Conservation (phyloP, 2,329 filamentous ascomycete genomes). For the Colletotrichum tabaci region DNA sequence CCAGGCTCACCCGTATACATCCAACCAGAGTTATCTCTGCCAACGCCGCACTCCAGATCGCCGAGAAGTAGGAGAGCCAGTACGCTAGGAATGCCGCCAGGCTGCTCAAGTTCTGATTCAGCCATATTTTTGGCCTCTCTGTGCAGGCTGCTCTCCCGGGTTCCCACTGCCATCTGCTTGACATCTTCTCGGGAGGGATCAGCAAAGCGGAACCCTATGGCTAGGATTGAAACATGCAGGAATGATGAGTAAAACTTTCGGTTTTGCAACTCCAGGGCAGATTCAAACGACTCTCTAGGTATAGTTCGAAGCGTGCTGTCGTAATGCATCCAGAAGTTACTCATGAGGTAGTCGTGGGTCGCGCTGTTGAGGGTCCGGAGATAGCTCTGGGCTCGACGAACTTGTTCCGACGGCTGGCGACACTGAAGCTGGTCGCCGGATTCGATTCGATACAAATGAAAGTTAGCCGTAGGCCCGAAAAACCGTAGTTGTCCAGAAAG, state of each 20-base stretch:
- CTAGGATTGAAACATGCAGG: constrained; percentile 66
- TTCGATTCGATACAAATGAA: constrained; percentile 62
- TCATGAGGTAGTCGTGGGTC: constrained; percentile 68
- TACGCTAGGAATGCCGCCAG: constrained; percentile 66
- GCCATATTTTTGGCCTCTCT: constrained; percentile 69
- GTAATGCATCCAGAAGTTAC: constrained; percentile 66
- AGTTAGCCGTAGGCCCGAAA: constrained; percentile 69
- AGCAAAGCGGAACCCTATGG: constrained; percentile 67
- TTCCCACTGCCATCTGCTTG: constrained; percentile 60
- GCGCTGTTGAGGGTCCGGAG: constrained; percentile 61
- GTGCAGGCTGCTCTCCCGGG: constrained; percentile 67
- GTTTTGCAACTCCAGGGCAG: constrained; percentile 60
- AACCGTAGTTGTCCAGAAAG: constrained; percentile 65
- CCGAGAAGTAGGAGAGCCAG: constrained; percentile 66
- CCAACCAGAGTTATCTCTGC: constrained; percentile 68
- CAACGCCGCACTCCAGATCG: constrained; percentile 68
- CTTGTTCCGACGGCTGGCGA: constrained; percentile 59
- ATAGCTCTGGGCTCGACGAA: constrained; percentile 62
- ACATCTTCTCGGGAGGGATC: constrained; percentile 65
- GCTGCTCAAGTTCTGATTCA: constrained; percentile 66
- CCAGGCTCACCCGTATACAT: constrained; percentile 64
- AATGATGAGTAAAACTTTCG: constrained; percentile 67
- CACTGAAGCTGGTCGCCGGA: constrained; percentile 52
- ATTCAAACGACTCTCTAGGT: constrained; percentile 64
- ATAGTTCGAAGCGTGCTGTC: constrained; percentile 65